A percentile compares a stretch with the other conserved stretches of the same genome.
These are phyloP conservation scores for Fraxinus dipetala DNA, from an alignment of 305 asterid species.

Conservation along the genomic window DNA sequence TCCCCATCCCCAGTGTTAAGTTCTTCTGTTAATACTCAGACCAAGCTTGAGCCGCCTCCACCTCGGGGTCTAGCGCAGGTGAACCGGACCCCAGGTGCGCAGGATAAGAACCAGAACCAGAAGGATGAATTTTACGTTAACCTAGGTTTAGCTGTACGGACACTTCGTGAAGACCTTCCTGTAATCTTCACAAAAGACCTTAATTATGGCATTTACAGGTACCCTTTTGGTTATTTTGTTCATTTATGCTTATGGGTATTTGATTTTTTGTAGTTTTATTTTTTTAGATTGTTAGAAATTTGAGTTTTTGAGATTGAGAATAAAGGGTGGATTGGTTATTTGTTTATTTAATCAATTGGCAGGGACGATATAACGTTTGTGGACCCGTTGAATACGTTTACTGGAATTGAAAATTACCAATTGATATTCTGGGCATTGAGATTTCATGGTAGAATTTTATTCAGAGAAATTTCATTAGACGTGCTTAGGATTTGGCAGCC, in stretches of 20 bases:
- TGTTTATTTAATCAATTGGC: conserved; percentile 19
- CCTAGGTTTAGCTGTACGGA: conserved; percentile 73
- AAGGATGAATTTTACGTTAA: conserved; percentile 68
- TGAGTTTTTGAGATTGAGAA: conserved; percentile 5
- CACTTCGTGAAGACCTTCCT: conserved; percentile 82
- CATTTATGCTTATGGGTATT: neutral
- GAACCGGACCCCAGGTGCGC: conserved; percentile 34
- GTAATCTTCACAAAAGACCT: conserved; percentile 73
- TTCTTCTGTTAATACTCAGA: conserved; percentile 27
- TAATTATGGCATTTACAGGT: conserved; percentile 78
- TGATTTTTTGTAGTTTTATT: neutral
- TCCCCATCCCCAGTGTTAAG: conserved; percentile 14
- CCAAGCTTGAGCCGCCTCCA: conserved; percentile 43
- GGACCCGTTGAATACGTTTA: conserved; percentile 76
- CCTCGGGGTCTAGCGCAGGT: conserved; percentile 39
- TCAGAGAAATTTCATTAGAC: conserved; percentile 67
- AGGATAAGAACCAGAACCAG: conserved; percentile 42
- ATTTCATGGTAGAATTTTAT: conserved; percentile 71
- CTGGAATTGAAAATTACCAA: conserved; percentile 71
- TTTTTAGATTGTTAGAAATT: neutral
- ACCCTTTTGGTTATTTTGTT: conserved; percentile 14
- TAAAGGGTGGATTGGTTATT: neutral
- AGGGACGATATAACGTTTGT: conserved; percentile 85
- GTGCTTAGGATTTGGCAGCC: conserved; percentile 83
- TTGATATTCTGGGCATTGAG: conserved; percentile 82